These are phyloP conservation scores for Wickerhamomyces chambardii DNA, from an alignment of 805 yeast species.

Conservation along the genomic window DNA sequence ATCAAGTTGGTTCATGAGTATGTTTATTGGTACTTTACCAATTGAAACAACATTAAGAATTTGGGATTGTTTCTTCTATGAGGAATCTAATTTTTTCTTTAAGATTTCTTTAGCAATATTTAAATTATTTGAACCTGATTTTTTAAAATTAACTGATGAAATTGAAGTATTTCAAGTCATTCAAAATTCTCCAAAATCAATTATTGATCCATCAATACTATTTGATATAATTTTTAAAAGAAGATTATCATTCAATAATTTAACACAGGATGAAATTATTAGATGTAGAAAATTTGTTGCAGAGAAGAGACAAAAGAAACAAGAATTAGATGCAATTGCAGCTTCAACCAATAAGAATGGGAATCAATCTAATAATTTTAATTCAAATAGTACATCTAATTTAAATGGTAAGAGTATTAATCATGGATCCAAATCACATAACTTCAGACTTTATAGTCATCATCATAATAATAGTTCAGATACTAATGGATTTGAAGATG, in stretches of 20 bases:
- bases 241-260: slow-evolving; percentile 60
- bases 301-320: slow-evolving; percentile 37
- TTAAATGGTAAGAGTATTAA: no score
- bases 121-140: slow-evolving; percentile 62
- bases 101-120: slow-evolving; percentile 75
- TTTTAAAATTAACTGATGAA: slow-evolving; percentile 34
- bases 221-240: slow-evolving; percentile 72
- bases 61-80: slow-evolving; percentile 94
- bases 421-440: no score
- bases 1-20: slow-evolving; percentile 97
- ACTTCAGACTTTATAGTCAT: background rate
- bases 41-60: slow-evolving; percentile 80
- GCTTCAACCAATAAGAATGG: no score
- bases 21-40: slow-evolving; percentile 87
- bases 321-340: background rate
- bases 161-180: slow-evolving; percentile 75
- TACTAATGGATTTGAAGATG: slow-evolving; percentile 10
- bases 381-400: slow-evolving; percentile 2
- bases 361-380: background rate
- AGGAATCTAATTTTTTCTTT: slow-evolving; percentile 81
- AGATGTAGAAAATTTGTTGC: slow-evolving; percentile 74
- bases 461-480: slow-evolving; percentile 3
- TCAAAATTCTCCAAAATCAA: slow-evolving; percentile 70
- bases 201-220: slow-evolving; percentile 60
- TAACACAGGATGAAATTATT: slow-evolving; percentile 76